Conservation (phyloP, 23 red algal genomes). For the Chondrus crispus region DNA sequence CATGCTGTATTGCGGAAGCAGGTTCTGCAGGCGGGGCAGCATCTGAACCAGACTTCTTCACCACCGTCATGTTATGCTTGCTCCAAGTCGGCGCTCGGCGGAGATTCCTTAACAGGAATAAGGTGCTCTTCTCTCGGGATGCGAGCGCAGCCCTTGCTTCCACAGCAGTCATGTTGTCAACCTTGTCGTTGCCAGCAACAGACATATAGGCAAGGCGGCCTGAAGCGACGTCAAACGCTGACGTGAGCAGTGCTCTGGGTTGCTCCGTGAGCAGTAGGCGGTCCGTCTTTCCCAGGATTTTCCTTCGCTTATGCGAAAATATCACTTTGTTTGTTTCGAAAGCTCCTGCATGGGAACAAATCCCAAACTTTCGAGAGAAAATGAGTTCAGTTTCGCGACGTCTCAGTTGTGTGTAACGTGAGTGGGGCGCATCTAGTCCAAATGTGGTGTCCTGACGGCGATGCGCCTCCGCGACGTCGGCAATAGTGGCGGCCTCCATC, state of each 20-base stretch:
- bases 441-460: constrained; percentile 50
- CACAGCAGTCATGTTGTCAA: constrained; percentile 28
- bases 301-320: constrained; percentile 31
- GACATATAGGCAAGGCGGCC: constrained; percentile 54
- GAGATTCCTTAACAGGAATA: constrained; percentile 64
- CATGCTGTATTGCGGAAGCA: background rate
- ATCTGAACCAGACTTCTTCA: constrained; percentile 14
- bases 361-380: constrained; percentile 48
- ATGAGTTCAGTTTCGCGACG: constrained; percentile 58
- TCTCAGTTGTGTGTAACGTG: constrained; percentile 45
- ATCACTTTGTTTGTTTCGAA: constrained; percentile 43
- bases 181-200: constrained; percentile 5
- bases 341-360: constrained; percentile 36
- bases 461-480: constrained; percentile 52
- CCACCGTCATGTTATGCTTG: constrained; percentile 13
- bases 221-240: constrained; percentile 46
- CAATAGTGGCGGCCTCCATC: constrained; percentile 64
- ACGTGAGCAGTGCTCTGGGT: constrained; percentile 19
- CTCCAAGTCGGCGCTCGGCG: constrained; percentile 51
- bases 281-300: constrained; percentile 11
- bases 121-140: constrained; percentile 17
- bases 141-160: constrained; percentile 37
- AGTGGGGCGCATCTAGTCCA: constrained; percentile 77
- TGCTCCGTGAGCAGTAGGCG: constrained; percentile 28
- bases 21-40: background rate